Percentiles rank a stretch among this genome's conserved stretches.
Conservation (phyloP, 768 basidiomycete genomes). For the Amanita rimosa region DNA sequence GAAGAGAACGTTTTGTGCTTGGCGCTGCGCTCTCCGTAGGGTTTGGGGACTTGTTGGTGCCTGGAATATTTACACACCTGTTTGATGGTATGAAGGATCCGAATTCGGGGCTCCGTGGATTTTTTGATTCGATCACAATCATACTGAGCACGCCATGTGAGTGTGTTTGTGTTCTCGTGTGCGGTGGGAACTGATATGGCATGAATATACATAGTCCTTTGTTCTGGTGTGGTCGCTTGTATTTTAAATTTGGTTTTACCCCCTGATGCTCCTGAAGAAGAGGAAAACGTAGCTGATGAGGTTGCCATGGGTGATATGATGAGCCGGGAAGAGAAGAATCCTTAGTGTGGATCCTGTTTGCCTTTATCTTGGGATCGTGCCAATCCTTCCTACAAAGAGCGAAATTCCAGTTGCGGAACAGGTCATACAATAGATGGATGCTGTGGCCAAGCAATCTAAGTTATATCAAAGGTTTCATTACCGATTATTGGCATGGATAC, state of each 20-base stretch:
- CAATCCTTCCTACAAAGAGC: no score
- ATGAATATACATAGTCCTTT: conserved; percentile 35
- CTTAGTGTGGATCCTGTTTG: neutral
- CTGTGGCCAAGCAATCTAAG: no score
- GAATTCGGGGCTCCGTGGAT: conserved; percentile 46
- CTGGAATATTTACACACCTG: conserved; percentile 52
- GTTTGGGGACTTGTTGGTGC: conserved; percentile 58
- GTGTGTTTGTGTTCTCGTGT: conserved; percentile 12
- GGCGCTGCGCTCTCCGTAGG: conserved; percentile 62
- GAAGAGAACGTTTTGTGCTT: conserved; percentile 60
- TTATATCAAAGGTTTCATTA: no score
- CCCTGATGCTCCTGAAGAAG: neutral
- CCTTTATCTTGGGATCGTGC: no score
- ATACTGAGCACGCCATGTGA: conserved; percentile 73
- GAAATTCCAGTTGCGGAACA: no score
- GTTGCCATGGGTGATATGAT: neutral
- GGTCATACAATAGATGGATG: no score
- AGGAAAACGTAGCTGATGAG: neutral
- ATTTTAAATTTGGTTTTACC: neutral
- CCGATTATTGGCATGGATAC: no score
- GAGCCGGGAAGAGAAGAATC: neutral
- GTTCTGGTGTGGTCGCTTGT: conserved; percentile 24
- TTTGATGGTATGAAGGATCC: conserved; percentile 51
- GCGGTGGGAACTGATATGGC: conserved; percentile 2
- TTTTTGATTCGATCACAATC: conserved; percentile 73